phyloP scores from a whole-genome alignment of 371 early-diverging fungal genomes.

The Dentiscutata heterogama region DNA sequence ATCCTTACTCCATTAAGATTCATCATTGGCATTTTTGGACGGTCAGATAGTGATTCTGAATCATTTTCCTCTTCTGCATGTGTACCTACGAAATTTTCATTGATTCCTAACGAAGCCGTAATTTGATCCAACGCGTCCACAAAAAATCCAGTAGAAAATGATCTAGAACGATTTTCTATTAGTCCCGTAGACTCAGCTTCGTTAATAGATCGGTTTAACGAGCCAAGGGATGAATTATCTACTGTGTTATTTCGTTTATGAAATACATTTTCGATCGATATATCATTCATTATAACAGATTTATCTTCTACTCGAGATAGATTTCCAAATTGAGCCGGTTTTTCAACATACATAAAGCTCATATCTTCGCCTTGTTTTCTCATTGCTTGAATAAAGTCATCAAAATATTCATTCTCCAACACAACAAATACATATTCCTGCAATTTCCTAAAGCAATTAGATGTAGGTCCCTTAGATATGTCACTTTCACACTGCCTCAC shows the following conservation, averaged over 20 bases:
- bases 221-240: background rate
- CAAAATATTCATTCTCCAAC: slow-evolving; percentile 25
- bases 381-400: slow-evolving; percentile 33
- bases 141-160: no score
- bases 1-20: slow-evolving; percentile 34
- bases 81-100: background rate
- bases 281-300: background rate
- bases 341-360: slow-evolving; percentile 5
- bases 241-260: background rate
- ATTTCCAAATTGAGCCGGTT: background rate
- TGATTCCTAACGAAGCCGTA: background rate
- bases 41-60: background rate
- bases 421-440: slow-evolving; percentile 32
- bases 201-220: no score
- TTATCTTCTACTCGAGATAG: background rate
- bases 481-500: slow-evolving; percentile 28
- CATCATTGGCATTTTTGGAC: background rate
- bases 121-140: no score
- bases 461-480: slow-evolving; percentile 31
- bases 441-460: slow-evolving; percentile 34
- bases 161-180: no score
- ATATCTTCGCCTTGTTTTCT: slow-evolving; percentile 13
- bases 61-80: background rate
- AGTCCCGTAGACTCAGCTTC: no score
- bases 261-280: background rate